A percentile compares a stretch with the other conserved stretches of the same genome.
These are phyloP conservation scores for Athelia psychrophila DNA, from an alignment of 1,284 basidiomycete genomes.

Conservation along the genomic window DNA sequence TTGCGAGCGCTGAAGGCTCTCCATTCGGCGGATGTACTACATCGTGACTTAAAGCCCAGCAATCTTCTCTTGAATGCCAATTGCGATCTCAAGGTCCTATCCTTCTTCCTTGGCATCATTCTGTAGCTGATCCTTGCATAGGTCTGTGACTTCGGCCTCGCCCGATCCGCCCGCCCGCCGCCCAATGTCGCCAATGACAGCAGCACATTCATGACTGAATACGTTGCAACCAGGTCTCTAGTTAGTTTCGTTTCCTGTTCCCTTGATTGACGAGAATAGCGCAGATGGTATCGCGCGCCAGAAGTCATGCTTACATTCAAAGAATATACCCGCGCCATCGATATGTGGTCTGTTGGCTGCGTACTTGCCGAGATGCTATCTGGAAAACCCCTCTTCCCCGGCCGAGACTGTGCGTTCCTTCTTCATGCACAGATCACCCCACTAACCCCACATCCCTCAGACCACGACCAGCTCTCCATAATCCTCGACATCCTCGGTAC, in stretches of 20 bases:
- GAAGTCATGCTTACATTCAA: conserved; percentile 98
- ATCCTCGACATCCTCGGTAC: conserved; percentile 94
- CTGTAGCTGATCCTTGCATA: conserved; percentile 22
- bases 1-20: conserved; percentile 90
- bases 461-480: conserved; percentile 90
- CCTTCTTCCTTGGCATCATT: conserved; percentile 3
- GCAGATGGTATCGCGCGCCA: conserved; percentile 86
- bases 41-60: conserved; percentile 90
- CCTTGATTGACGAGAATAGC: no score
- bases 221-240: conserved; percentile 76
- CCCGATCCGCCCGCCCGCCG: conserved; percentile 78
- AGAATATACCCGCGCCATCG: conserved; percentile 93
- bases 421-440: no score
- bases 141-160: conserved; percentile 93
- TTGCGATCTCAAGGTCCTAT: conserved; percentile 84
- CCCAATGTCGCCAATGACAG: conserved; percentile 81
- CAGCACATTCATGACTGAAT: conserved; percentile 93
- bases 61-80: conserved; percentile 93
- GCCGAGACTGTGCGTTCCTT: conserved; percentile 66
- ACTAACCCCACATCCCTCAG: conserved; percentile 14
- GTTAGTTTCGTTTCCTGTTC: no score
- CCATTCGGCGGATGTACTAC: conserved; percentile 87
- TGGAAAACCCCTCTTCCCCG: conserved; percentile 95
- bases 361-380: conserved; percentile 97
- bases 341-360: conserved; percentile 96